Conservation (phyloP, 2,329 filamentous ascomycete species). For the Microsporum canis region DNA sequence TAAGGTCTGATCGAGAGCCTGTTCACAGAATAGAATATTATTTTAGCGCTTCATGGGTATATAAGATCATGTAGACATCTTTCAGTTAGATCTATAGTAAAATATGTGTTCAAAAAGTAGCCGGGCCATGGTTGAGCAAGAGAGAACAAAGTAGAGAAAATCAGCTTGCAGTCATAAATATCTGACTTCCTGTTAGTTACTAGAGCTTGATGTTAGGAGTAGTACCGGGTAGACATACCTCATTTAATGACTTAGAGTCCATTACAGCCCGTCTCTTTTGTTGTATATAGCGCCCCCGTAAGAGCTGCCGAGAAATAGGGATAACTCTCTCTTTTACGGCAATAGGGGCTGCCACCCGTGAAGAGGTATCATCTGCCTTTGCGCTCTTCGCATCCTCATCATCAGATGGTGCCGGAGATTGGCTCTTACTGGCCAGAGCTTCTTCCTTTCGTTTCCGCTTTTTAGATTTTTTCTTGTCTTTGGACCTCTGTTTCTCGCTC, state of each 20-base stretch:
- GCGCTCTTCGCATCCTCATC: constrained; percentile 13
- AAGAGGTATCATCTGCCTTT: constrained; percentile 9
- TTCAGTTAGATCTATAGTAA: not conserved
- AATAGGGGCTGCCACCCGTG: not conserved
- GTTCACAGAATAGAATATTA: not conserved
- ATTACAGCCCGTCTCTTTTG: constrained; percentile 76
- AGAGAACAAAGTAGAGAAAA: not conserved
- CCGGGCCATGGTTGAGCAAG: not conserved
- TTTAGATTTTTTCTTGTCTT: constrained; percentile 21
- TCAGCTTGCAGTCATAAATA: constrained; percentile 26
- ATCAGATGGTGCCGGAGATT: not conserved
- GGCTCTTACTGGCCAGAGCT: constrained; percentile 4
- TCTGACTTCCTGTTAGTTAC: constrained; percentile 17
- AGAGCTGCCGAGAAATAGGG: constrained; percentile 54
- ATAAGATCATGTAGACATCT: not conserved
- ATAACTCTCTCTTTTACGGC: constrained; percentile 9
- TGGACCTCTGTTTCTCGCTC: not conserved
- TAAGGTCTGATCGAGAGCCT: not conserved
- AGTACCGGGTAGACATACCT: constrained; percentile 46
- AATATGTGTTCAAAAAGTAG: not conserved
- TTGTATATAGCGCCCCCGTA: constrained; percentile 71
- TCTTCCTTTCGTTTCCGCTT: constrained; percentile 18
- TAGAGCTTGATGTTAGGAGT: not conserved
- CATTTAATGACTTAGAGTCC: constrained; percentile 72
- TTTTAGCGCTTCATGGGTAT: not conserved